These are phyloP conservation scores for Aspergillus campestris DNA, from an alignment of 495 filamentous ascomycete genomes.

Conservation along the genomic window DNA sequence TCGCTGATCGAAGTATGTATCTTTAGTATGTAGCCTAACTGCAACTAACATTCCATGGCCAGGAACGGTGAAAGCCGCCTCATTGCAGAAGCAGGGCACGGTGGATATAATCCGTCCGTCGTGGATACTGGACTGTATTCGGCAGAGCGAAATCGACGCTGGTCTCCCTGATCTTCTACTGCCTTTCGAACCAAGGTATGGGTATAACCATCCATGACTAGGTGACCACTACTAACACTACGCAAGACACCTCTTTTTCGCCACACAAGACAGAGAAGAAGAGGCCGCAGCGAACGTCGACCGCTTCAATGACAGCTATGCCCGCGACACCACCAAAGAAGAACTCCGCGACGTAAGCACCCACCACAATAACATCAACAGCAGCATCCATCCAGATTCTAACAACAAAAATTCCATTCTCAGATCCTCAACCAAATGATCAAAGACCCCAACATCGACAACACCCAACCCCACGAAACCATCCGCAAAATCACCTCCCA, in stretches of 20 bases:
- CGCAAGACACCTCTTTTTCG: constrained; percentile 50
- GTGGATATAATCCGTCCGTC: constrained; percentile 65
- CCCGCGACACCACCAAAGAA: constrained; percentile 55
- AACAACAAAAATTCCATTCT: background rate
- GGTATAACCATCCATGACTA: constrained; percentile 1
- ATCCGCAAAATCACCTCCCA: constrained; percentile 47
- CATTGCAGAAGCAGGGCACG: constrained; percentile 60
- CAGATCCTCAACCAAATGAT: constrained; percentile 43
- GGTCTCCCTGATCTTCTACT: constrained; percentile 49
- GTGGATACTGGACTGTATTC: constrained; percentile 81
- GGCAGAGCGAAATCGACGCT: constrained; percentile 54
- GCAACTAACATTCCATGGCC: constrained; percentile 6
- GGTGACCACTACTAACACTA: background rate
- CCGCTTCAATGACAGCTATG: constrained; percentile 75
- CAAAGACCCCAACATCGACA: constrained; percentile 17
- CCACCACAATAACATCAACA: background rate
- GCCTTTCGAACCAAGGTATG: constrained; percentile 60
- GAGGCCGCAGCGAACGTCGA: constrained; percentile 53
- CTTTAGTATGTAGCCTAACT: background rate
- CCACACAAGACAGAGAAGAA: constrained; percentile 33
- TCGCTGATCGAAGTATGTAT: constrained; percentile 65
- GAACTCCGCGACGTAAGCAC: constrained; percentile 51
- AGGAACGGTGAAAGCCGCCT: constrained; percentile 78
- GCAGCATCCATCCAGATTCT: background rate
- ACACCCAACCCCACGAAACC: constrained; percentile 24